Evolutionary conservation across 495 filamentous ascomycete species (phyloP), one percentile per base, ranked within the genome.

Genomic region (Penicillium parvum): DNA sequence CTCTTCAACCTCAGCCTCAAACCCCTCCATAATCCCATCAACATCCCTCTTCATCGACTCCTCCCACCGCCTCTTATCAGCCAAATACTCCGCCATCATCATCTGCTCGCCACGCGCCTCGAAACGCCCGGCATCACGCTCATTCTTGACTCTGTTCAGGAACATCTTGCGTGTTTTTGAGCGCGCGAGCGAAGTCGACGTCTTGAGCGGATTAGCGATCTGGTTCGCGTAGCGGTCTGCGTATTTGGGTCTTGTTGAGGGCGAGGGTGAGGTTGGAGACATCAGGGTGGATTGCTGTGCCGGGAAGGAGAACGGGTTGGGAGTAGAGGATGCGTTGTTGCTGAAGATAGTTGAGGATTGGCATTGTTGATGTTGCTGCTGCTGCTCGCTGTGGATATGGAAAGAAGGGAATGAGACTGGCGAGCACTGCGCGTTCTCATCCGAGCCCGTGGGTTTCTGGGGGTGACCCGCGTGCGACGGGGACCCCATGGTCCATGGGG

Each of bases 101-200:
- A 94, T 81, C 74, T 94, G 84, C 43, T 96, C 88, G 32, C 87
- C 85, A 2, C 87, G 66, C 69, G 27, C 79, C 77, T 66, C 88
- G 71, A 61, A 78, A 43, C 63, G 82, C 60, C 77, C 83, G 79
- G 61, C 74, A 54, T 95, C 86, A 3, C 82, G 71, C 26, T 78
- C 75, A 47, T 81, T 77, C 53, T 80, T 71, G n/a, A 96, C 82
- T 37, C 83, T 86, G 52, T 84, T 79, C 20, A 96, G 64, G 52
- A 94, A 98, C 38, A 85, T 83, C 23, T 53, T 64, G 45, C 56
- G 69, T 17, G 64, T 59, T 26, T 63, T 62, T 4, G 50, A 52
- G 45, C 64, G 60, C 37, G 65, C 57, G 3, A 61, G 50, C 3
- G 43, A 43, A 5, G 48, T 35, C 19, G 58, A 20, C 18, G 35